Base-by-base conservation (phyloP, 805 yeast species). In the Wickerhamomyces hampshirensis region DNA sequence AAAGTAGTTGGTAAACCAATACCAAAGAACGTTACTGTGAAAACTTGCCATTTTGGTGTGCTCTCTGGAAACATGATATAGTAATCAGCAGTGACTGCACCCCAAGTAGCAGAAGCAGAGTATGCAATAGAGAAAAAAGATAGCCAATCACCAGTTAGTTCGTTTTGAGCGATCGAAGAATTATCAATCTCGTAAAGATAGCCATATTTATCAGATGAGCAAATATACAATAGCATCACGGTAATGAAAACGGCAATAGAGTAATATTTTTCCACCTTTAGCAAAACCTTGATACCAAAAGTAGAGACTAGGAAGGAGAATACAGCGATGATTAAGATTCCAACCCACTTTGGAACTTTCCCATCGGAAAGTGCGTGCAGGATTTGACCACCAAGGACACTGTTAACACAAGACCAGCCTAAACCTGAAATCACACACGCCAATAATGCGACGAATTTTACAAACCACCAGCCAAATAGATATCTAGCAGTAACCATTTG, bases 391-490 rank as follows among this genome's bases (percentile, higher is more conserved):
- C 94, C 95, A 38, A 85, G 79, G 30, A 86, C 93, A 46, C 84
- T 75, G 53, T 85, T 86, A 13, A 86, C 88, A 23, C 87, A 80
- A 12, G 91, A 76, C 96, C 96, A 87, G 14, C 96, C 96, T 47
- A 84, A 56, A 14, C 82, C 81, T 29, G 95, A 94, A 33, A 84
- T 60, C 23, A 40, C 44, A 41, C 84, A 76, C 28, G 85, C 74
- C 21, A 83, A 73, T 23, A 87, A 56, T 11, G 87, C 79, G 29
- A 85, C 82, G 39, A 85, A 65, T 56, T 83, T 81, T 30, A 87
- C 89, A 46, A 80, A 76, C 80, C 83, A 83, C 78, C 89, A 81
- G 2, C 96, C 96, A 55, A 85, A 87, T 31, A 85, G 63, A 50
- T 71, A 85, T 43, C 95, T 69, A 2, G 88, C 81, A 18, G 85